Base-by-base conservation (phyloP, 2,329 filamentous ascomycete genomes). In the Madurella fahalii region DNA sequence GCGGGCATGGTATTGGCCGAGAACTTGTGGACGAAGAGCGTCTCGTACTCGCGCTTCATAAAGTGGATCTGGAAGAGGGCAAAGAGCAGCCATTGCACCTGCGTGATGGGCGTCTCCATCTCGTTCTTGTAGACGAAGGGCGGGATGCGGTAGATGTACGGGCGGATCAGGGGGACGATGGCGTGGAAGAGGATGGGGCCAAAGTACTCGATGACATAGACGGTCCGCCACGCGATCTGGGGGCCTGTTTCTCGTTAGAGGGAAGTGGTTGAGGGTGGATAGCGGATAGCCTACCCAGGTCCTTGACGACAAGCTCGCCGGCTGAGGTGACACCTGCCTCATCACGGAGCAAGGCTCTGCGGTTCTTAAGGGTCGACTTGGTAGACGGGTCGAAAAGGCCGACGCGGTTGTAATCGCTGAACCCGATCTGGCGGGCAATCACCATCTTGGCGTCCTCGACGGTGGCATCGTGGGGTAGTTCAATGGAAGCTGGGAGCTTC, bases 171-270 rank as follows among this genome's bases (percentile, higher is more conserved):
- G 70, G 91, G 76, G 69, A 86, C 78, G 64, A 89, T 77, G 43
- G 83, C 82, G 75, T 96, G 92, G 74, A 97, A 88, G 66, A 96
- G 74, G 65, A 97, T 81, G 5, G 94, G 94, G 4, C 94, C 94
- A 61, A 94, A 74, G 72, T 99, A 99, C 74, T 99, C 94, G 76
- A 96, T 85, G 59, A 96, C 76, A 78, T 93, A 99, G 71, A 97
- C 93, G 57, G 90, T 94, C 61, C 85, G 86, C 94, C 94, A 99
- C 59, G 84, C 84, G 53, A 96, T 87, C 72, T 99, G 94, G 47
- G 86, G 83, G 15, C 94, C 91, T 95, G 56, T 37, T 11, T 9
- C 20, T 47, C 12, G 37, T 34, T 51, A 47, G 48, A 40, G 16
- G 16, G 50, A 40, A 17, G 16, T 37, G 37, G 17, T 7, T 18